Evolutionary conservation across 2,329 filamentous ascomycete species (phyloP).

Genomic region (Colletotrichum simmondsii): DNA sequence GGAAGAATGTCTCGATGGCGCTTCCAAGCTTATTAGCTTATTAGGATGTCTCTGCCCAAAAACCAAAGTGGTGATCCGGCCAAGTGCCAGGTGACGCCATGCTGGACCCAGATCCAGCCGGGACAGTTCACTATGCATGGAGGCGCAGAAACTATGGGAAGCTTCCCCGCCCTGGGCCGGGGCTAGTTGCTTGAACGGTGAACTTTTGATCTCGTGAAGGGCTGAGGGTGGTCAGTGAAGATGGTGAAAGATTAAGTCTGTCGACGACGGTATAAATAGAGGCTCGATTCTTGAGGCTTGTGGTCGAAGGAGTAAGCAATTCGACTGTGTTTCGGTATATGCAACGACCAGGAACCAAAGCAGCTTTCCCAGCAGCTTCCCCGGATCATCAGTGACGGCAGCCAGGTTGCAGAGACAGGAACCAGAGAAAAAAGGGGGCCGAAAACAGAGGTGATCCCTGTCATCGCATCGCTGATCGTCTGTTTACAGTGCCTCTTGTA

Average conservation of each 20-base stretch:
- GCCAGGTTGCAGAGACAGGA: slow-evolving; percentile 10
- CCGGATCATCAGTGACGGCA: slow-evolving; percentile 28
- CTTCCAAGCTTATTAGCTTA: neutral
- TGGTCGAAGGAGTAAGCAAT: neutral
- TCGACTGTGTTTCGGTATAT: neutral
- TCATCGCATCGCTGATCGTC: slow-evolving; percentile 16
- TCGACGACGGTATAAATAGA: neutral
- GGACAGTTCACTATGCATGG: slow-evolving; percentile 18
- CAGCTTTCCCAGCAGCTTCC: slow-evolving; percentile 24
- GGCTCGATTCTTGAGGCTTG: neutral
- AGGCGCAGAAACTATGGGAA: slow-evolving; percentile 5
- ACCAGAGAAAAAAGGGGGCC: slow-evolving; percentile 13
- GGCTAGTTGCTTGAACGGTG: slow-evolving; percentile 9
- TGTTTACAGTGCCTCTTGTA: neutral
- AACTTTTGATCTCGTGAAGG: neutral
- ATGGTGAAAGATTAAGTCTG: neutral
- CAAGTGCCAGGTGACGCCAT: slow-evolving; percentile 30
- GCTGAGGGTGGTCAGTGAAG: slow-evolving; percentile 2
- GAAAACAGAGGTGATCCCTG: slow-evolving; percentile 25
- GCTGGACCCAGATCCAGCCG: slow-evolving; percentile 18
- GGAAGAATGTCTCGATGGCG: slow-evolving; percentile 7
- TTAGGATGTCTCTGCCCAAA: neutral
- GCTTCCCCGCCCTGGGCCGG: slow-evolving; percentile 18
- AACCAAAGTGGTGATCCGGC: slow-evolving; percentile 16
- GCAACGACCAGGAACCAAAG: neutral